These are phyloP conservation scores for Clarireedia sp. DNA, from an alignment of 2,329 filamentous ascomycete species.

Conservation along the genomic window DNA sequence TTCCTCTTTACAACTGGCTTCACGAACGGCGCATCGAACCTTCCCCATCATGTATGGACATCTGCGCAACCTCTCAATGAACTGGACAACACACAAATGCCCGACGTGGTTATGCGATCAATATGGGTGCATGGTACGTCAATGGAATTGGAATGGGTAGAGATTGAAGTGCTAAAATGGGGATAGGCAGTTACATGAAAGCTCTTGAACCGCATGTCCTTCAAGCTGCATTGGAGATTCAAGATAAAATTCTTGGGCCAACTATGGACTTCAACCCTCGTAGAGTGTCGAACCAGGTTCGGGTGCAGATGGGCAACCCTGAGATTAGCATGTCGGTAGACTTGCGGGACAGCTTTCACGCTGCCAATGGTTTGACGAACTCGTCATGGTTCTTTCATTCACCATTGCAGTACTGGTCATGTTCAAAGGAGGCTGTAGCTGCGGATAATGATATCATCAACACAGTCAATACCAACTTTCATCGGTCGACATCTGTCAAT, in stretches of 20 bases:
- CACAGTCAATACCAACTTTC: slow-evolving; percentile 61
- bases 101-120: slow-evolving; percentile 74
- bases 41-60: slow-evolving; percentile 77
- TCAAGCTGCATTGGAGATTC: slow-evolving; percentile 58
- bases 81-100: slow-evolving; percentile 36
- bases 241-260: slow-evolving; percentile 58
- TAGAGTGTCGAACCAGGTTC: slow-evolving; percentile 19
- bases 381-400: slow-evolving; percentile 73
- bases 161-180: slow-evolving; percentile 10
- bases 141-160: background rate
- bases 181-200: slow-evolving; percentile 58
- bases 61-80: slow-evolving; percentile 57
- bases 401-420: slow-evolving; percentile 75
- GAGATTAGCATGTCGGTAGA: slow-evolving; percentile 26
- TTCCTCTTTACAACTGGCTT: slow-evolving; percentile 69
- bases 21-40: slow-evolving; percentile 60
- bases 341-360: slow-evolving; percentile 47
- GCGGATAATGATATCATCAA: slow-evolving; percentile 54
- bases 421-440: slow-evolving; percentile 49
- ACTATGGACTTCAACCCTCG: slow-evolving; percentile 49
- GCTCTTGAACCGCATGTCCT: slow-evolving; percentile 61
- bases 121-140: slow-evolving; percentile 64
- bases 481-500: slow-evolving; percentile 59
- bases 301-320: slow-evolving; percentile 6
- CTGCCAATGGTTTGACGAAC: slow-evolving; percentile 51